Conservation (phyloP, 805 yeast species). For the Torulaspora quercuum region DNA sequence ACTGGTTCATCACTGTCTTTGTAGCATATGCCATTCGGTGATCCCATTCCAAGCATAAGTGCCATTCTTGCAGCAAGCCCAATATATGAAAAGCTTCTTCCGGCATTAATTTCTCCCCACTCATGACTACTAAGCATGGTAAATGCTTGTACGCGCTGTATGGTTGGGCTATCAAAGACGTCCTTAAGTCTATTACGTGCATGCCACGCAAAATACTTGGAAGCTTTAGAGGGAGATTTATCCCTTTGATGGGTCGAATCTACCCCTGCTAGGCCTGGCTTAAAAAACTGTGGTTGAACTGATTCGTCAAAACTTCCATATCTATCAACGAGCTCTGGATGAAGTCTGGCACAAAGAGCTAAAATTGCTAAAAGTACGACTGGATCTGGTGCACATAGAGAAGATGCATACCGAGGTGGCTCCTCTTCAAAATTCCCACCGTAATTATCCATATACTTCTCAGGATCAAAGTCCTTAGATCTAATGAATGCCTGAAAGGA, state of each 20-base stretch:
- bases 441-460: not conserved
- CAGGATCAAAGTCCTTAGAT: not conserved
- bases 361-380: conserved; percentile 37
- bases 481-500: not conserved
- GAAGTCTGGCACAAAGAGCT: conserved; percentile 39
- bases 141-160: conserved; percentile 40
- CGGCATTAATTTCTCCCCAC: conserved; percentile 42
- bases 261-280: conserved; percentile 20
- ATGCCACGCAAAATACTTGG: conserved; percentile 42
- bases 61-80: conserved; percentile 44
- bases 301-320: conserved; percentile 38
- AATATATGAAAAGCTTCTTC: conserved; percentile 38
- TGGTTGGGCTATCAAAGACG: conserved; percentile 40
- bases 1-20: conserved; percentile 8
- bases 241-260: not conserved
- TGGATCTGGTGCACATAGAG: conserved; percentile 20
- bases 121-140: conserved; percentile 40
- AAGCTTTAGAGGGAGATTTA: conserved; percentile 33
- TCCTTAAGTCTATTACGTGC: conserved; percentile 35
- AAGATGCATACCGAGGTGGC: not conserved
- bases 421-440: not conserved
- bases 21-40: conserved; percentile 20
- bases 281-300: conserved; percentile 29
- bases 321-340: conserved; percentile 32
- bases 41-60: conserved; percentile 35